Percentiles rank a stretch among this genome's conserved stretches.
Evolutionary conservation across 1,284 basidiomycete species (phyloP).

Genomic region (Austroboletus sp.): DNA sequence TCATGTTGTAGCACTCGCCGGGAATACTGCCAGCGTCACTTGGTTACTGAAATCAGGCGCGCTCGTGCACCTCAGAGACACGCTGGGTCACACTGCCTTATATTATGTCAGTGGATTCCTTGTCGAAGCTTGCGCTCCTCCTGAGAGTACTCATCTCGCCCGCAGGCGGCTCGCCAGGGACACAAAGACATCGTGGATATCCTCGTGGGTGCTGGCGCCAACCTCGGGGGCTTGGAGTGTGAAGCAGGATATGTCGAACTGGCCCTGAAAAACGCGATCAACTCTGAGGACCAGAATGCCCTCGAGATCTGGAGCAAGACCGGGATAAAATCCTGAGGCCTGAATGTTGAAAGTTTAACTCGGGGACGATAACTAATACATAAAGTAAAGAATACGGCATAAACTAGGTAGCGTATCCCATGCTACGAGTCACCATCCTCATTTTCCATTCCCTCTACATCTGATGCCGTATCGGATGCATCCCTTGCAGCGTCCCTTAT

Average conservation of each 20-base stretch:
- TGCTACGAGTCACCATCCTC: conserved; percentile 12
- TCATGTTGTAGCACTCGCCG: conserved; percentile 74
- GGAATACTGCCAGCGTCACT: conserved; percentile 49
- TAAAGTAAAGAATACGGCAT: conserved; percentile 13
- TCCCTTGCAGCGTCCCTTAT: conserved; percentile 37
- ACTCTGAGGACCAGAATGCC: conserved; percentile 39
- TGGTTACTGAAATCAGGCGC: conserved; percentile 71
- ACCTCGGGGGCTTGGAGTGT: conserved; percentile 57
- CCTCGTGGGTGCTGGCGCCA: conserved; percentile 71
- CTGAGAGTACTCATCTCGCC: conserved; percentile 1
- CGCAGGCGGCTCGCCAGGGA: conserved; percentile 65
- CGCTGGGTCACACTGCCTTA: conserved; percentile 73
- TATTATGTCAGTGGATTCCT: conserved; percentile 55
- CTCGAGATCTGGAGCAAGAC: conserved; percentile 50
- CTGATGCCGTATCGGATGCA: conserved; percentile 29
- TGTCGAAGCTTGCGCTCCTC: background rate
- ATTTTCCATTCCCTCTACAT: conserved; percentile 29
- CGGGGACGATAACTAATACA: conserved; percentile 13
- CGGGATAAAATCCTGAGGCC: conserved; percentile 28
- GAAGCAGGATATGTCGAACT: conserved; percentile 55
- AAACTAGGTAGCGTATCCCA: conserved; percentile 8
- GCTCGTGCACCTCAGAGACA: conserved; percentile 78
- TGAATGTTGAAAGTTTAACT: background rate
- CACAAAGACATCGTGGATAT: conserved; percentile 56
- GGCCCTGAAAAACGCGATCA: conserved; percentile 43